Evolutionary conservation across 306 rosid species (phyloP).

Genomic region (Cucurbita maxima): DNA sequence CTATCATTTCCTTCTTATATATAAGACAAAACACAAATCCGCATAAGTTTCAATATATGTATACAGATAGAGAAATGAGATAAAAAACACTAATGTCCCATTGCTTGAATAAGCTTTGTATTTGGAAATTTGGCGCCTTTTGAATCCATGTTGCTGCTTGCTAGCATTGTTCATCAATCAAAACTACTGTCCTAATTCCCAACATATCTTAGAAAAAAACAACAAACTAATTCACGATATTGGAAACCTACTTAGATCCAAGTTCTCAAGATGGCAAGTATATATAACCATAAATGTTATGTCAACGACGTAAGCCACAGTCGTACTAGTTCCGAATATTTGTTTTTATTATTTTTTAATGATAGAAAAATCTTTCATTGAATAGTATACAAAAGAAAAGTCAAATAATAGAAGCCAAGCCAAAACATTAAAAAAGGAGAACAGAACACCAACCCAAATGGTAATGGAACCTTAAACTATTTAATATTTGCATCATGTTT

Average conservation of each 20-base stretch:
- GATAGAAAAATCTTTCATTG: not conserved
- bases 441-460: not conserved
- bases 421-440: not conserved
- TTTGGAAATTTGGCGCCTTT: not conserved
- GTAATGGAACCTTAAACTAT: not conserved
- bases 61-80: not conserved
- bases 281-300: not conserved
- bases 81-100: not conserved
- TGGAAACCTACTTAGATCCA: not conserved
- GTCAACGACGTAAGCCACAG: not conserved
- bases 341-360: not conserved
- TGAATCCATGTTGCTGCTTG: not conserved
- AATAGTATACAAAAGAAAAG: not conserved
- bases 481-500: not conserved
- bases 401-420: not conserved
- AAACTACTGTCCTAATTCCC: not conserved
- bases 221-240: not conserved
- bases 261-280: not conserved
- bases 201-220: not conserved
- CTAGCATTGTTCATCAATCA: not conserved
- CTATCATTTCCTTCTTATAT: not conserved
- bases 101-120: not conserved
- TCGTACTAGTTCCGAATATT: not conserved
- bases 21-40: not conserved
- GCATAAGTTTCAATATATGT: not conserved